Base-by-base conservation (phyloP, 1,284 basidiomycete species). In the Schizophyllum amplum region DNA sequence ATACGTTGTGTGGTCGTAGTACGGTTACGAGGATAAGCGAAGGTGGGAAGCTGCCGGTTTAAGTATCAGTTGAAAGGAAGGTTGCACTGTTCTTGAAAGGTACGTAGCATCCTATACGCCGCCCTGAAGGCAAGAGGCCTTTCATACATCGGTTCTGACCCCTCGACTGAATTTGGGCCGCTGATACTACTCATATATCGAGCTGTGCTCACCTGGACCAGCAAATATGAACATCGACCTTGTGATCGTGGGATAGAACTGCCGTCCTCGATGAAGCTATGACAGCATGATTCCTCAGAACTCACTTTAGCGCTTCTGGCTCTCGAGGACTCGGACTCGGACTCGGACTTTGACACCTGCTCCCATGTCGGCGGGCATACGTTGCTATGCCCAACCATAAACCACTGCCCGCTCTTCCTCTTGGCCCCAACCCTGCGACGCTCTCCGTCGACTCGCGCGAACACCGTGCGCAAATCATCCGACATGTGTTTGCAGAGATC, bases 381-480 rank as follows among this genome's bases (percentile, higher is more conserved):
- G 47, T 27, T 20, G 42, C 24, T 17, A 62, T 58, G 56, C 51
- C 53, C 17, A 58, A 57, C 22, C 46, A 55, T 26, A 64, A 64
- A 59, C 63, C 63, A 3, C 57, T 64, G 13, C 63, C 63, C 11
- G 58, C 52, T 6, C 42, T 61, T 23, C 62, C 62, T 15, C 42
- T 26, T 7, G 47, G 24, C 15, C 25, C 27, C 11, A 42, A 22
- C 25, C 20, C 24, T 27, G 24, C 17, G 47, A 22, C 23, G 24
- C 69, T 77, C n/a, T 69, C 71, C 5, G 60, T 68, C 15, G 71
- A 75, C 27, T 70, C 74, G 7, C 69, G 69, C 27, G 63, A 62
- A 11, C 76, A 78, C 59, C 70, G 74, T 4, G 62, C 64, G 15
- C 68, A 65, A 21, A 69, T 78, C 24, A 69, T 78, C 22, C 69